A percentile compares a stretch with the other conserved stretches of the same genome.
phyloP scores from a whole-genome alignment of 225 moss, liverwort and hornwort species.

The Bryum argenteum region DNA sequence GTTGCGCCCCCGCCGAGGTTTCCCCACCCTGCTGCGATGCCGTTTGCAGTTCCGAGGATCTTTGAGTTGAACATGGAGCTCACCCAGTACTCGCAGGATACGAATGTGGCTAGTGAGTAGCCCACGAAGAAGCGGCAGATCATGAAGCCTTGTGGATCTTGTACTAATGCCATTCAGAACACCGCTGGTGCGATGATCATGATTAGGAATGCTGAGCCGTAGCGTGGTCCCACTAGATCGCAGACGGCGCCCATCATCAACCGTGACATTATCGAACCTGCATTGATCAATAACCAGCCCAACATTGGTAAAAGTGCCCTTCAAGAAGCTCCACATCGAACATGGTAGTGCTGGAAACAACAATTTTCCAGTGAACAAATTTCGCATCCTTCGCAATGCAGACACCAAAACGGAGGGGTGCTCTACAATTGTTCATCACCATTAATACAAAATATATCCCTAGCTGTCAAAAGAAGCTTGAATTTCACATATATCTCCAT shows the following conservation, averaged over 20 bases:
- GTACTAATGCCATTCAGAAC: conserved; percentile 67
- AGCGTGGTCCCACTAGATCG: conserved; percentile 76
- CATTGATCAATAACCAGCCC: neutral
- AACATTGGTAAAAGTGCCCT: neutral
- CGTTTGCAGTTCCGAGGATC: conserved; percentile 74
- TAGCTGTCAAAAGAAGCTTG: too few relatives aligned
- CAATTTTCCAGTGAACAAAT: too few relatives aligned
- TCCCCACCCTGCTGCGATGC: conserved; percentile 53
- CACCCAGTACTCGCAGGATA: conserved; percentile 85
- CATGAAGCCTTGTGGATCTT: conserved; percentile 55
- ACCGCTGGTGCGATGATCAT: conserved; percentile 68
- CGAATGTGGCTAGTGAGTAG: conserved; percentile 55
- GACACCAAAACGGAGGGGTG: too few relatives aligned
- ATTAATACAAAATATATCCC: too few relatives aligned
- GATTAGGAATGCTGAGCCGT: conserved; percentile 65
- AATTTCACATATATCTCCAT: too few relatives aligned
- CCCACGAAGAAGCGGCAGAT: conserved; percentile 84
- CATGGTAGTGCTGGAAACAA: neutral
- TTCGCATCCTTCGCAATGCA: too few relatives aligned
- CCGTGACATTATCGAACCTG: conserved; percentile 75
- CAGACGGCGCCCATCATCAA: conserved; percentile 75
- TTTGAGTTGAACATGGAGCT: conserved; percentile 74
- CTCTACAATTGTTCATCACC: too few relatives aligned
- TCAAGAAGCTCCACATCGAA: neutral
- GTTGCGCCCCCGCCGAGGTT: conserved; percentile 62